phyloP scores from a whole-genome alignment of 2,329 filamentous ascomycete genomes.

The Nemania serpens region DNA sequence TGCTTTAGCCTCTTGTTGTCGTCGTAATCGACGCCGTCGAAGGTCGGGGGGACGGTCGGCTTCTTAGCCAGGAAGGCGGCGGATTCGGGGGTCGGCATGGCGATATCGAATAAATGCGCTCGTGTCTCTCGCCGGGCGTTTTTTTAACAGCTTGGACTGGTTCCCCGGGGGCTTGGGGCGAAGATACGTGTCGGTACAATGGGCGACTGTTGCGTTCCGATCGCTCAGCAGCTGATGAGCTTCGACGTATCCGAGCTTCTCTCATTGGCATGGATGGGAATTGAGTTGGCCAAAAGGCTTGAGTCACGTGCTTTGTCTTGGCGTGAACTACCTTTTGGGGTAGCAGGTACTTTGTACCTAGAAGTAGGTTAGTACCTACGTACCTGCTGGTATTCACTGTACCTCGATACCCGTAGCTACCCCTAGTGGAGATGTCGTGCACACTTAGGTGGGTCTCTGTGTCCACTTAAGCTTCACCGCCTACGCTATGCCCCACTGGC shows the following conservation, averaged over 20 bases:
- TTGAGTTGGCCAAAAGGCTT: background rate
- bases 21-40: constrained; percentile 86
- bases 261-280: background rate
- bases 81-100: constrained; percentile 84
- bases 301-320: constrained; percentile 20
- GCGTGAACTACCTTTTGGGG: background rate
- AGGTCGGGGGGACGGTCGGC: constrained; percentile 79
- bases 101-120: constrained; percentile 26
- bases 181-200: background rate
- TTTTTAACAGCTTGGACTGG: background rate
- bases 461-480: constrained; percentile 35
- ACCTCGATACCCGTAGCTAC: no score
- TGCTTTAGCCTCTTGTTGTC: constrained; percentile 81
- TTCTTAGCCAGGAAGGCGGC: constrained; percentile 82
- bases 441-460: no score
- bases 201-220: constrained; percentile 8
- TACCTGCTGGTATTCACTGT: no score
- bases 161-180: background rate
- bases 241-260: constrained; percentile 13
- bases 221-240: background rate
- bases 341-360: background rate
- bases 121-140: constrained; percentile 1
- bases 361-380: background rate
- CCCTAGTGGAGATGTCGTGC: no score
- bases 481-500: constrained; percentile 32